Evolutionary conservation across 768 basidiomycete species (phyloP), one percentile per base, ranked within the genome.

Genomic region (Amylocystis lapponica): DNA sequence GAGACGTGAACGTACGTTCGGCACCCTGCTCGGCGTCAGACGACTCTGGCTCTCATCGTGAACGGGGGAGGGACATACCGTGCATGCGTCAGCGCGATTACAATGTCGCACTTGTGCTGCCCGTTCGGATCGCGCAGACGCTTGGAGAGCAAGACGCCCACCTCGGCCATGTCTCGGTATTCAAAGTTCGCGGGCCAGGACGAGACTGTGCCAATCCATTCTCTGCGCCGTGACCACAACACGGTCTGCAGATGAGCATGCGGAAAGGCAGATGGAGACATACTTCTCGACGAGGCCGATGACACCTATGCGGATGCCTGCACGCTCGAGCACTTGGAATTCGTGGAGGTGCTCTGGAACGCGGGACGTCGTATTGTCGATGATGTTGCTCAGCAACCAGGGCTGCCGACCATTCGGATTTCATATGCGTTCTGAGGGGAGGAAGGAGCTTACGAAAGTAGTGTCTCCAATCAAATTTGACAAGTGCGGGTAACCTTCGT

Each of bases 281-380:
- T 49, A 92, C 92, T 86, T 71, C 62, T 96, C 92, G 1, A 93
- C 86, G 0, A 96, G 73, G 3, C 92, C 92, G 35, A 96, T 83
- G 22, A 94, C 58, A 3, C 92, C 92, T 35, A 94, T 70, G 34
- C 75, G 76, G 2, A 87, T 43, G 1, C 86, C 88, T 9, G 71
- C 72, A 20, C 82, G 69, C 53, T 93, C 86, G 9, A 91, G 57
- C 5, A 92, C 68, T 27, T 71, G 60, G 57, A 74, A 90, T 47
- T 81, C 75, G 21, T 74, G 63, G 3, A 94, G 58, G 36, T 66
- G 63, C 35, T 76, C 70, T 0, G 92, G 92, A 31, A 79, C 72
- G 13, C 63, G 58, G 6, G 72, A 75, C 2, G 86, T 92, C 6
- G 66, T 66, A 12, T 66, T 71, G 55, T 92, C 85, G 39, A 87